A percentile compares a stretch with the other conserved stretches of the same genome.
Conservation (phyloP, 2,329 filamentous ascomycete genomes). For the Colletotrichum lentis region DNA sequence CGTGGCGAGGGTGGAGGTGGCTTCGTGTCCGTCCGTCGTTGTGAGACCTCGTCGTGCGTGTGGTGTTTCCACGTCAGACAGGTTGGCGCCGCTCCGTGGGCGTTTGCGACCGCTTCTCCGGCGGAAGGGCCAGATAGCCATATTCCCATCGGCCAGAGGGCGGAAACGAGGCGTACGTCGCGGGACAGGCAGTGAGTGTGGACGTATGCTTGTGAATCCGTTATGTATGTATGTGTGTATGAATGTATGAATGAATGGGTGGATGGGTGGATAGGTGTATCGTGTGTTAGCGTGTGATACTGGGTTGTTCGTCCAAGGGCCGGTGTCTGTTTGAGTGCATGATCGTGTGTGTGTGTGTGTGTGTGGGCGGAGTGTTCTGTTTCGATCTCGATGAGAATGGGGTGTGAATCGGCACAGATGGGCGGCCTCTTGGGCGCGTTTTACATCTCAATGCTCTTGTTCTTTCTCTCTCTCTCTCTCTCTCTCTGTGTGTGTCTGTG, state of each 20-base stretch:
- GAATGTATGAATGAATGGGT: no score
- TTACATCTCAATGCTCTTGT: conserved; percentile 26
- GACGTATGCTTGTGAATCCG: no score
- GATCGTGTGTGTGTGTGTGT: conserved; percentile 27
- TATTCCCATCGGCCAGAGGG: conserved; percentile 48
- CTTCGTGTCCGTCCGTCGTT: conserved; percentile 42
- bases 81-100: conserved; percentile 61
- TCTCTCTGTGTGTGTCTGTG: no score
- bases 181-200: not conserved
- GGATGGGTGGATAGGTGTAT: no score
- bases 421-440: conserved; percentile 32
- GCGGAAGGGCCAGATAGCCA: conserved; percentile 87
- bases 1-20: conserved; percentile 29
- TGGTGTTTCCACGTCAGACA: conserved; percentile 60
- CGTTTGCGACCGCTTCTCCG: conserved; percentile 74
- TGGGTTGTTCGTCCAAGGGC: conserved; percentile 23
- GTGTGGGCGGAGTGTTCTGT: not conserved
- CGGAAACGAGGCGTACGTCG: not conserved
- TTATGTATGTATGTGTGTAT: no score
- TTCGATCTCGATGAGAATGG: conserved; percentile 12
- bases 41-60: conserved; percentile 48
- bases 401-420: conserved; percentile 12
- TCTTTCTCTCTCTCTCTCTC: no score
- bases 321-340: conserved; percentile 28
- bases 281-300: conserved; percentile 13